Evolutionary conservation across 2,329 filamentous ascomycete species (phyloP).

Genomic region (Aspergillus sp.): DNA sequence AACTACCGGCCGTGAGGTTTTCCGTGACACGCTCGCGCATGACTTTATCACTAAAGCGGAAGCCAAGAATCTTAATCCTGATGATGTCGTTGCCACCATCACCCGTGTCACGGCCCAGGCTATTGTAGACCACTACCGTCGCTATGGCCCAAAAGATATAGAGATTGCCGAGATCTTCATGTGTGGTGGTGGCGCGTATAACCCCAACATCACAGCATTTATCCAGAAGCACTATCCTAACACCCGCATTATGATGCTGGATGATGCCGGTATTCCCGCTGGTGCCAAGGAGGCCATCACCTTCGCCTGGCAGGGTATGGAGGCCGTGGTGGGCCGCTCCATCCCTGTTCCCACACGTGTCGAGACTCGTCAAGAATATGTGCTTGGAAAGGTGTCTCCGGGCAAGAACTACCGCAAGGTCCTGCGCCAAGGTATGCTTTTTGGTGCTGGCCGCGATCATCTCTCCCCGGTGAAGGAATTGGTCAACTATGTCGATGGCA

Average conservation of each 20-base stretch:
- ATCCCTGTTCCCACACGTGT: constrained; percentile 51
- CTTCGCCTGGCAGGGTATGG: constrained; percentile 57
- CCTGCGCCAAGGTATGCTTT: constrained; percentile 47
- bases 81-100: constrained; percentile 53
- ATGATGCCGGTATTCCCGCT: constrained; percentile 51
- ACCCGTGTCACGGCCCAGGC: constrained; percentile 55
- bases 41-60: constrained; percentile 46
- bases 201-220: constrained; percentile 51
- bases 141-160: constrained; percentile 43
- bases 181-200: constrained; percentile 54
- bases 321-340: constrained; percentile 50
- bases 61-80: constrained; percentile 38
- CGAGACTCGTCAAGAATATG: constrained; percentile 46
- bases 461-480: constrained; percentile 45
- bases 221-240: constrained; percentile 46
- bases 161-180: constrained; percentile 53
- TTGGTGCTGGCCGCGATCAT: constrained; percentile 41
- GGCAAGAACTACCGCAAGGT: constrained; percentile 50
- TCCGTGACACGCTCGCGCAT: constrained; percentile 51
- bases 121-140: constrained; percentile 47
- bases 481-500: constrained; percentile 46
- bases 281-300: constrained; percentile 55
- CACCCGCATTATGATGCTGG: constrained; percentile 48
- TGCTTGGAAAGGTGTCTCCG: constrained; percentile 51
- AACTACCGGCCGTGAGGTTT: constrained; percentile 55